Evolutionary conservation across 2,329 filamentous ascomycete genomes (phyloP).

Genomic region (Trichophyton schoenleinii): DNA sequence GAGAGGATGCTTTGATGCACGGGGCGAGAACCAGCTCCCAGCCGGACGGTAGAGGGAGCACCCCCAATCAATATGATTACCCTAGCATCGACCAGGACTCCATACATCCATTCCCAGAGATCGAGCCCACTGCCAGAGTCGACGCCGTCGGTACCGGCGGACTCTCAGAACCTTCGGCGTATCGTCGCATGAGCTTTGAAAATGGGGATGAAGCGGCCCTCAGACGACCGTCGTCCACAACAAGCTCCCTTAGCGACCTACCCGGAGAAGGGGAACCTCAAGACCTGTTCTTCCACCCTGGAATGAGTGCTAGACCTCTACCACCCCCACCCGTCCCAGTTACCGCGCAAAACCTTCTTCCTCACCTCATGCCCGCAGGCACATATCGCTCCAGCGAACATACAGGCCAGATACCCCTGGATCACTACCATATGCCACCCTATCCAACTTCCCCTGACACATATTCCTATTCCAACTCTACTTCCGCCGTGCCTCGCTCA

Average conservation of each 20-base stretch:
- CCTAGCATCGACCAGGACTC: constrained; percentile 37
- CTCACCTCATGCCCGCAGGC: constrained; percentile 41
- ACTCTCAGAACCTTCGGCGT: constrained; percentile 56
- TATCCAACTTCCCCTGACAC: constrained; percentile 38
- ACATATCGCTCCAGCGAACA: constrained; percentile 45
- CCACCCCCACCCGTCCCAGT: constrained; percentile 51
- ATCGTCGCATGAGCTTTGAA: constrained; percentile 71
- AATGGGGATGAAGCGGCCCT: constrained; percentile 70
- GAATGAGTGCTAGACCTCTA: constrained; percentile 49
- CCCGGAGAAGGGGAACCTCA: constrained; percentile 57
- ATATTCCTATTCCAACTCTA: constrained; percentile 36
- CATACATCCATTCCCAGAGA: constrained; percentile 45
- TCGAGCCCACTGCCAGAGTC: constrained; percentile 53
- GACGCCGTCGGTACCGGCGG: constrained; percentile 89
- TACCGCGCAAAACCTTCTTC: constrained; percentile 34
- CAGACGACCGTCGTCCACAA: constrained; percentile 37
- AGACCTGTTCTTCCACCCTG: constrained; percentile 89
- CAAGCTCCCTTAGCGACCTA: constrained; percentile 48
- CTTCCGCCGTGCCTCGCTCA: constrained; percentile 51
- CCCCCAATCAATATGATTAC: constrained; percentile 25
- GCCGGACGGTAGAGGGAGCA: constrained; percentile 14
- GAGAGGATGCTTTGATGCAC: constrained; percentile 29
- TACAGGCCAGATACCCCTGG: constrained; percentile 27
- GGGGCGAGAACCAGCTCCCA: neutral
- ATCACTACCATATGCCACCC: constrained; percentile 27